These are phyloP conservation scores for Orbilia oligospora DNA, from an alignment of 2,329 filamentous ascomycete species.

Conservation along the genomic window DNA sequence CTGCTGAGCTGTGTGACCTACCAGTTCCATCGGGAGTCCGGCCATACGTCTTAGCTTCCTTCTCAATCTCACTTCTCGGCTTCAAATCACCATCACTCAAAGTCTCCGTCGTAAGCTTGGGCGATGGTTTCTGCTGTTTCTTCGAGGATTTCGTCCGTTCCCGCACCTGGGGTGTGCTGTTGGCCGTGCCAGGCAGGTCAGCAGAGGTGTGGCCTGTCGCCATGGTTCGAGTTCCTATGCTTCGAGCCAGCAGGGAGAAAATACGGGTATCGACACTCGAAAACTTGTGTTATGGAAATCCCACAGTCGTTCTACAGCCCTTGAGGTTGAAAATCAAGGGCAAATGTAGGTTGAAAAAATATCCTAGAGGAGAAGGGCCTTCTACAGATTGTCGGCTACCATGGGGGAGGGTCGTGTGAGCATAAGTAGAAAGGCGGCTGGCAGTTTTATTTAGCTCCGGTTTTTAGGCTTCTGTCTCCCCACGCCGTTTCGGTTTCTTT, in stretches of 20 bases:
- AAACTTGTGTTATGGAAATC: background rate
- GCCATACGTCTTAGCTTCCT: constrained; percentile 83
- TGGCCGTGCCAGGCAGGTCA: constrained; percentile 37
- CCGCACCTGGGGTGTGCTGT: constrained; percentile 41
- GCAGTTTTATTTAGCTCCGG: constrained; percentile 40
- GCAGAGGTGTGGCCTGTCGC: constrained; percentile 29
- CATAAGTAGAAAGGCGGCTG: constrained; percentile 28
- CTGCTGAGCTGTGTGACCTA: constrained; percentile 70
- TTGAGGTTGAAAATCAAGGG: constrained; percentile 61
- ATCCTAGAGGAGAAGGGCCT: constrained; percentile 34
- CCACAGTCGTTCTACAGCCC: constrained; percentile 35
- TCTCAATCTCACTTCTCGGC: constrained; percentile 36
- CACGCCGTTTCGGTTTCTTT: constrained; percentile 24
- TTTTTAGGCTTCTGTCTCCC: constrained; percentile 30
- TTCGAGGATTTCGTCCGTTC: constrained; percentile 41
- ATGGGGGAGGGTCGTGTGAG: constrained; percentile 55
- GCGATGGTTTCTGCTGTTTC: constrained; percentile 8
- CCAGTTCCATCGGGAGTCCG: constrained; percentile 90
- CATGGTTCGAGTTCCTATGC: constrained; percentile 28
- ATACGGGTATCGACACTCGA: constrained; percentile 17
- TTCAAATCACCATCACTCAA: background rate
- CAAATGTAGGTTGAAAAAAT: constrained; percentile 51
- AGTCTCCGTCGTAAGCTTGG: constrained; percentile 12
- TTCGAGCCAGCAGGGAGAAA: constrained; percentile 1
- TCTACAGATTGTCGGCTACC: constrained; percentile 42